Base-by-base conservation (phyloP, 306 rosid species). In the Delonix regia region DNA sequence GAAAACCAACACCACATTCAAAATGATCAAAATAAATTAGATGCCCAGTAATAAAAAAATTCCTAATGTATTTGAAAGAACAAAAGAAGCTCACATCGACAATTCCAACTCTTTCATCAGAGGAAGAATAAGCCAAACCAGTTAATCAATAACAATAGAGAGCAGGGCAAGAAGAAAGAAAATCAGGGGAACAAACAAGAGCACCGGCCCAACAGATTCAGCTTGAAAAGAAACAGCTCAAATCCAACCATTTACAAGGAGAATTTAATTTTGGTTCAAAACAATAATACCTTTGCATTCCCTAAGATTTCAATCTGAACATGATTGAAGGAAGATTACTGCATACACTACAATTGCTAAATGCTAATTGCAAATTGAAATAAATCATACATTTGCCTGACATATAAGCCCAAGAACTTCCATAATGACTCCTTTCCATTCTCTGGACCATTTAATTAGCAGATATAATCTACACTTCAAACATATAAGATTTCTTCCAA, bases 1-100 rank as follows among this genome's bases (percentile, higher is more conserved):
- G 61, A 74, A 83, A 30, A 51, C 47, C 67, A 60, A 62, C 60
- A 60, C 75, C 78, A 62, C 80, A 71, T 12, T 61, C 62, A 48
- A 67, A 57, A 74, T 59, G 34, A 81, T 18, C 42, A 71, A 81
- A 71, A 48, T 22, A n/a, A 57, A 45, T 44, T 44, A 44, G 69
- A 62, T 24, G 47, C 76, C 47, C 9, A 49, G 73, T 10, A 57
- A 3, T 25, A 18, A 45, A 30, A 71, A 12, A 8, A 65, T 18
- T 71, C 78, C 36, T 63, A 77, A 72, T 22, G 28, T 77, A 47
- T 52, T 72, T 69, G 39, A 44, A 72, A 57, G 33, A 61, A 73
- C 55, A 41, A 71, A 80, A 25, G 42, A 27, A 62, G 75, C 7
- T 51, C 12, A 18, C 4, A 22, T n/a, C 65, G 59, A 41, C 33